Conservation (phyloP, 768 basidiomycete genomes). For the Calocybe gangraenosa region DNA sequence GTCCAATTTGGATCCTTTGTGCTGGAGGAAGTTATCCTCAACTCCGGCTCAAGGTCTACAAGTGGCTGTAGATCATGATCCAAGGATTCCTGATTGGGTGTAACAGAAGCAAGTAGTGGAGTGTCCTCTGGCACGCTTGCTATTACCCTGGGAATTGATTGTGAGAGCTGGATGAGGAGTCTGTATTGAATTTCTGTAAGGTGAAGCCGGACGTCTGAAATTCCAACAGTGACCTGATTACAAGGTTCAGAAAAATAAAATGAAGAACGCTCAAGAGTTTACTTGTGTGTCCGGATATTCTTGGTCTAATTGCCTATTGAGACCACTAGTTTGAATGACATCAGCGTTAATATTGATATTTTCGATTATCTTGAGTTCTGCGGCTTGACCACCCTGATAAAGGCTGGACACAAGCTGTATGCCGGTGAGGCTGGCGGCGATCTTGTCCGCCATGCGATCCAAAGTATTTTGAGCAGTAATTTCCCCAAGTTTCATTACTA, state of each 20-base stretch:
- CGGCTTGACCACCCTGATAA: conserved; percentile 40
- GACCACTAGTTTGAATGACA: conserved; percentile 56
- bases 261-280: conserved; percentile 12
- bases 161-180: conserved; percentile 60
- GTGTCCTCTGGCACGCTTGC: conserved; percentile 40
- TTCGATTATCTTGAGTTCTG: conserved; percentile 82
- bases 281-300: conserved; percentile 77
- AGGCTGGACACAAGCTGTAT: conserved; percentile 79
- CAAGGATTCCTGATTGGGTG: conserved; percentile 13
- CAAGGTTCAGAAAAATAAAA: background rate
- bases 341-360: conserved; percentile 76
- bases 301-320: conserved; percentile 47
- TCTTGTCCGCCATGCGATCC: conserved; percentile 51
- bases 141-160: conserved; percentile 67
- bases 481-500: conserved; percentile 85
- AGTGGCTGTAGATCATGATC: conserved; percentile 9
- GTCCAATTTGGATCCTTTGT: conserved; percentile 45
- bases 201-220: conserved; percentile 82
- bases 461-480: conserved; percentile 79
- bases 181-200: conserved; percentile 83
- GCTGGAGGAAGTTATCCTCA: conserved; percentile 30
- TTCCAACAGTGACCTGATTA: conserved; percentile 59
- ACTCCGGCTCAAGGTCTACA: conserved; percentile 57
- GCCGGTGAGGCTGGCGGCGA: conserved; percentile 73
- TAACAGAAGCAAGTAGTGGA: conserved; percentile 24